These are phyloP conservation scores for Phoma herbarum DNA, from an alignment of 2,329 filamentous ascomycete genomes.

Conservation along the genomic window DNA sequence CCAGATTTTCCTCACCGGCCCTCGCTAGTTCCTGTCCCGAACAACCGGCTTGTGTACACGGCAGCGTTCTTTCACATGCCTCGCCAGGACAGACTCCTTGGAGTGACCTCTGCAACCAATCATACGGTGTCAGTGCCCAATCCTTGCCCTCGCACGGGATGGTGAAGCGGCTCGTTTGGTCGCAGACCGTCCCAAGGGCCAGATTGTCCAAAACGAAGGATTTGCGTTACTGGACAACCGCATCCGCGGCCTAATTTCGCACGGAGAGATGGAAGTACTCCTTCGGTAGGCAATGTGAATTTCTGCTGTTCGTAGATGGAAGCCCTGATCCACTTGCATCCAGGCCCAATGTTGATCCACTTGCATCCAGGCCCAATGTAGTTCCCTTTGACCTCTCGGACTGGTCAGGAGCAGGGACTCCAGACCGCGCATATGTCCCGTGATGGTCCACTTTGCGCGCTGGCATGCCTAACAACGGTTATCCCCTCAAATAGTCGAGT, in stretches of 20 bases:
- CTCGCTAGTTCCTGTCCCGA: constrained; percentile 14
- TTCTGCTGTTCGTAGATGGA: not conserved
- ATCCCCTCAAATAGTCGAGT: too few relatives aligned
- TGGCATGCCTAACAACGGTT: not conserved
- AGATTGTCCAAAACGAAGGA: not conserved
- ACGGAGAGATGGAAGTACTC: constrained; percentile 8
- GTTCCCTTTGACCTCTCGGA: not conserved
- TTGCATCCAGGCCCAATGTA: not conserved
- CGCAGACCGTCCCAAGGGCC: constrained; percentile 1
- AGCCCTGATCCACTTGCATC: not conserved
- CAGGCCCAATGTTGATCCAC: not conserved
- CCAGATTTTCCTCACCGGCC: constrained; percentile 10
- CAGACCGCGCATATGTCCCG: not conserved
- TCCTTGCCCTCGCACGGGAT: constrained; percentile 7
- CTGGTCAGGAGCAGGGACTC: not conserved
- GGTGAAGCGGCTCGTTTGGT: constrained; percentile 1
- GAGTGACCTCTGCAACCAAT: not conserved
- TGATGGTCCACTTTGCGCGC: not conserved
- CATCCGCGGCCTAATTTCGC: constrained; percentile 12
- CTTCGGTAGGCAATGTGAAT: not conserved
- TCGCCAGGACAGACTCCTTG: not conserved
- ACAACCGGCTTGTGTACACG: constrained; percentile 9
- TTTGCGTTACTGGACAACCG: constrained; percentile 5
- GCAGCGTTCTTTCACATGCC: constrained; percentile 15
- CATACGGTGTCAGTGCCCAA: not conserved